Base-by-base conservation (phyloP, 805 yeast genomes). In the Clavispora vitiphila region DNA sequence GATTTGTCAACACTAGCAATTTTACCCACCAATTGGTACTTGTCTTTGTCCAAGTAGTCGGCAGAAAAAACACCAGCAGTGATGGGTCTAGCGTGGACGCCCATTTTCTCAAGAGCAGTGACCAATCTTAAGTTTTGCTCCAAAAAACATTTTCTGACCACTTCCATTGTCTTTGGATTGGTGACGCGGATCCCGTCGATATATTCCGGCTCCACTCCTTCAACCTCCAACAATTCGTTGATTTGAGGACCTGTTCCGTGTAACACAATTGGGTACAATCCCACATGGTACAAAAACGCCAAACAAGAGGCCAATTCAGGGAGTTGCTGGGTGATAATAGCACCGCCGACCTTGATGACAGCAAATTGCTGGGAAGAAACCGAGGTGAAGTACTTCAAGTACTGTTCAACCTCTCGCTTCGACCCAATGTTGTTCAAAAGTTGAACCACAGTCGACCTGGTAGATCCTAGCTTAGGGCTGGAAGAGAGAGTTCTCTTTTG, bases 221-320 rank as follows among this genome's bases (percentile, higher is more conserved):
- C 95, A 39, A 81, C 82, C 65, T 93, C 99, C 45, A 93, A 75
- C 53, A 89, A 78, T 57, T 86, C 95, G 62, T 93, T 93, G 69
- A 93, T 93, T 68, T 93, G 99, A 6, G 99, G 99, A 15, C 99
- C 99, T 1, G 99, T 93, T 22, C 99, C 99, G 61, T 93, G 99
- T 44, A 93, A 76, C 8, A 93, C 96, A 48, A 93, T 89, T 20
- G 99, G 99, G 57, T 89, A 93, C 46, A 93, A 76, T 10, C 99
- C 99, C 39, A 93, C 96, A 60, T 93, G 99, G 71, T 93, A 93
- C 51, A 93, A 72, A 65, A 93, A 93, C 4, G 98, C 97, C 49
- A 93, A 73, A 58, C 97, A 90, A 1, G 96, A 86, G 0, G 99
- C 99, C 54, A 93, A 72, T 67, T 91, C 96, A 8, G 89, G 85